Conservation (phyloP, 139 green algal genomes). For the Microglena sp. region DNA sequence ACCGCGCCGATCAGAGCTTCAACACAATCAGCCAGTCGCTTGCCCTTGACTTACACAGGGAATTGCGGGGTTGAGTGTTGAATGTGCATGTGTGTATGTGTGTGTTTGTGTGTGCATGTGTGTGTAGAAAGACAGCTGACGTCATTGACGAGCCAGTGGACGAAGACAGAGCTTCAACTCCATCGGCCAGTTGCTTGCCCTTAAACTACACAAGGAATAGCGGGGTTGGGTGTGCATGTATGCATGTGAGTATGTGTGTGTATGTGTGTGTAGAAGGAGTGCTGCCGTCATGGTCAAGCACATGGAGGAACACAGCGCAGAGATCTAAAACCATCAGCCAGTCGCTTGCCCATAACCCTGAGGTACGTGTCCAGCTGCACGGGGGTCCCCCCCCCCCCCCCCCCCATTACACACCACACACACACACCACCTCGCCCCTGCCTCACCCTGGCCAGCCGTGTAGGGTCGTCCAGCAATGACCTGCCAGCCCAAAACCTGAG, state of each 20-base stretch:
- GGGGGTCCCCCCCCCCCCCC: too few species aligned
- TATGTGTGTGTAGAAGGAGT: too few species aligned
- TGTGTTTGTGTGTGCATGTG: too few species aligned
- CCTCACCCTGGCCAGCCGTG: too few species aligned
- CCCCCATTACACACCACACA: too few species aligned
- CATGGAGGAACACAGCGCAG: background rate
- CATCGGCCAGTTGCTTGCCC: constrained; percentile 6
- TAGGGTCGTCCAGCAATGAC: too few species aligned
- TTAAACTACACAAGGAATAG: background rate
- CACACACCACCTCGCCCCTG: too few species aligned
- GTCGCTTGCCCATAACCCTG: constrained; percentile 9
- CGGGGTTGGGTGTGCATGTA: background rate
- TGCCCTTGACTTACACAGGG: constrained; percentile 7
- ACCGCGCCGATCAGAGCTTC: constrained; percentile 6
- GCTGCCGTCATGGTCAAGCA: background rate
- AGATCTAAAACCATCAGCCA: background rate
- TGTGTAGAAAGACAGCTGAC: too few species aligned
- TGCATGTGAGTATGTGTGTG: background rate
- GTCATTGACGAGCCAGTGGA: background rate
- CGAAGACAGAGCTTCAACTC: constrained; percentile 1
- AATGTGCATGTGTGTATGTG: too few species aligned
- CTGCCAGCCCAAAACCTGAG: too few species aligned
- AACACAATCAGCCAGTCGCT: constrained; percentile 6
- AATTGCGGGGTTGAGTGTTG: too few species aligned
- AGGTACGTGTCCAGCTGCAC: too few species aligned